Evolutionary conservation across 2,329 filamentous ascomycete genomes (phyloP), one percentile per base, ranked within the genome.

Genomic region (Cladophialophora yegresii): DNA sequence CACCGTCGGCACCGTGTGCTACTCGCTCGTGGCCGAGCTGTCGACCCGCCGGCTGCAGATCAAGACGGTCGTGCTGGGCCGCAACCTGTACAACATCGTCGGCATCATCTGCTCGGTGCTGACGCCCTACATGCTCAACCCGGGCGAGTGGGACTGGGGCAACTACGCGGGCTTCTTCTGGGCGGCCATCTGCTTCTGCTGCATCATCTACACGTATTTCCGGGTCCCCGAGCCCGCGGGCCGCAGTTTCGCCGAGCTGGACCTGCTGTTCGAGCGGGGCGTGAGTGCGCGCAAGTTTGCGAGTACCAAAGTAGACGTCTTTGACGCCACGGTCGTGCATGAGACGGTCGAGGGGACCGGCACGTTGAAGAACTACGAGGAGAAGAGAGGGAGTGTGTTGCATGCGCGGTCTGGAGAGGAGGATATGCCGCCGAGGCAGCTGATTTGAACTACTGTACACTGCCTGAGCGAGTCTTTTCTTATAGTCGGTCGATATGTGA

Each of bases 91-190:
- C 81, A 93, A 95, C 72, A 80, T 96, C 57, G 89, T 93, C 50
- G 89, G 85, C 68, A 96, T 97, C 70, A 79, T 96, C 71, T 91
- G 87, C 73, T 88, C 87, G 57, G 89, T 96, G 3, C 77, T 96
- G 47, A 96, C 91, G 0, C 92, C 92, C 0, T 96, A 96, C 78
- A 96, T 96, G 92, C 83, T 71, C 45, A 96, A 96, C 78, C 91
- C 92, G 0, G 83, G 82, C 0, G 89, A 87, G 0, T 96, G 93
- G 92, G 81, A 96, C 77, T 96, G 92, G 92, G 83, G 86, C 66
- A 95, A 95, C 78, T 95, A 85, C 72, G 85, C 92, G 0, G 92
- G 92, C 30, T 96, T 96, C 79, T 96, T 96, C 81, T 92, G 92
- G 90, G 88, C 86, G 13, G 90, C 88, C 0, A 87, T 91, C 63